Base-by-base conservation (phyloP, 306 rosid species). In the Sesbania bispinosa region DNA sequence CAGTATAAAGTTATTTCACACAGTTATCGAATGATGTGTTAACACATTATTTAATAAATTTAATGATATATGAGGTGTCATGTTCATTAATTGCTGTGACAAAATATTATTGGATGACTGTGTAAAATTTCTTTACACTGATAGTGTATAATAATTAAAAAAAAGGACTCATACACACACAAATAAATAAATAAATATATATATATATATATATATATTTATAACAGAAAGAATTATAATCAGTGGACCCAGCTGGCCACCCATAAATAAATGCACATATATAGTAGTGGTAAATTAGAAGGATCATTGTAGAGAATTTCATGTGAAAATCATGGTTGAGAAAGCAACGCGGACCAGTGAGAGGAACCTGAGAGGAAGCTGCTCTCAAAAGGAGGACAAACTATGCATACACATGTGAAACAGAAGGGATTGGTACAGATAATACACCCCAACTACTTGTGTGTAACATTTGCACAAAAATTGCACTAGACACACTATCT, bases 321-420 rank as follows among this genome's bases (percentile, higher is more conserved):
- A 52, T 69, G 78, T 69, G 81, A 38, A 78, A 67, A 57, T 75
- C 82, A 58, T 67, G 78, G 23, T 63, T 58, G 11, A n/a, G 42
- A 53, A 29, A 48, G 59, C 8, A 62, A 53, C 42, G 50, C 16
- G 69, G 2, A 39, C 77, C 72, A 43, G 5, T 43, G 26, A 15
- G 3, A 21, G 5, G 46, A 46, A 46, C 46, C 42, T 15, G 20
- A 10, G 41, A 7, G 62, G 58, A 48, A 57, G 21, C 32, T 67
- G 50, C 24, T 53, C 36, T 36, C 59, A 14, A 74, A 62, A 10
- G 39, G 18, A 24, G 24, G 35, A 41, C 69, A 54, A 63, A 64
- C 27, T 36, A 35, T 62, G 10, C 29, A 45, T 41, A 74, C 53
- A 67, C 66, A 53, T 65, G 79, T n/a, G 55, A 75, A 74, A 59